Evolutionary conservation across 2,329 filamentous ascomycete species (phyloP), one percentile per base, ranked within the genome.

Genomic region (Thielaviopsis euricoi): DNA sequence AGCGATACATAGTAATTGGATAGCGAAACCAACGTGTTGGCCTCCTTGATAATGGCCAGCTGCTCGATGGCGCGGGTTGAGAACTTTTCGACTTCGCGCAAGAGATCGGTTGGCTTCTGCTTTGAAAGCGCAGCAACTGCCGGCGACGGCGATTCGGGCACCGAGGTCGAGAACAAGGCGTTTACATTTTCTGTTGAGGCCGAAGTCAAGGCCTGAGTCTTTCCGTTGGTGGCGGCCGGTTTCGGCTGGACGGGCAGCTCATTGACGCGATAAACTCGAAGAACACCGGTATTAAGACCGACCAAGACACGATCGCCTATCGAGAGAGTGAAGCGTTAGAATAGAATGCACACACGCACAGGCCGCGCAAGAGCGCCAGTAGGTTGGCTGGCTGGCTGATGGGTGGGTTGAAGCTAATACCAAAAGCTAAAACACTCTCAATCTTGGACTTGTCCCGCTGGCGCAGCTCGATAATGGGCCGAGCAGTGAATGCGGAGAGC

Each of bases 401-500:
- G 7, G 29, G 25, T 23, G 12, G 46, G 1, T 49, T 22, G n/a
- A 25, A 33, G 21, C 9, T 62, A 71, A 59, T 77, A 88, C 86
- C 89, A 72, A 95, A 88, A 61, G 91, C 88, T 53, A 97, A 79
- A 64, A 98, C 88, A 54, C 88, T 93, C 73, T 98, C 93, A 72
- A 98, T 95, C 76, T 86, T 93, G 64, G 88, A 94, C 76, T 94
- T 96, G 81, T 97, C 91, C 71, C 88, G 85, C 71, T 84, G 83
- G 74, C 87, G 90, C 67, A 98, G 86, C 86, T 98, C 93, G 77
- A 97, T 87, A 70, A 98, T 91, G 63, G 90, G 87, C 68, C 88
- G 87, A 75, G 93, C 90, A 65, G 87, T 95, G 74, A 98, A 98
- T 69, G 93, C 93, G 73, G 91, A 94, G 73, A 98, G 85, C 93